Evolutionary conservation across 345 rosid species (phyloP).

Genomic region (Trapa incisa): DNA sequence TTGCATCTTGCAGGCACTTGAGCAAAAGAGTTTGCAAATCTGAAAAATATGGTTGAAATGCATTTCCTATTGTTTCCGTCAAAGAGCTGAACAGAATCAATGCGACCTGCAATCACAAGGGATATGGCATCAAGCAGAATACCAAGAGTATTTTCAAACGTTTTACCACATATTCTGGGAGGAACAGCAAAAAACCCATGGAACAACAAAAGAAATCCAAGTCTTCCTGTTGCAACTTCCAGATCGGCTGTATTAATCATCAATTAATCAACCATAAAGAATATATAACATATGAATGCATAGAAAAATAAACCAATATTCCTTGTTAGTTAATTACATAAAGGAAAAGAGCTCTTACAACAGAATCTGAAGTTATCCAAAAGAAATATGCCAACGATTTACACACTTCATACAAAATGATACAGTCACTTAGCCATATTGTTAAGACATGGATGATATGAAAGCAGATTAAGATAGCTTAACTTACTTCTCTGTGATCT

Average conservation of each 20-base stretch:
- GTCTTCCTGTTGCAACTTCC: background rate
- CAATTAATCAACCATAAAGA: background rate
- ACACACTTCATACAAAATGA: background rate
- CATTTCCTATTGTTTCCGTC: slow-evolving; percentile 87
- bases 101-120: slow-evolving; percentile 53
- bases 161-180: background rate
- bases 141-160: background rate
- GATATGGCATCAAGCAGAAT: slow-evolving; percentile 4
- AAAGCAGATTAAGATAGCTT: background rate
- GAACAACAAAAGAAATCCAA: background rate
- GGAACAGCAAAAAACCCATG: background rate
- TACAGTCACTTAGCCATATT: background rate
- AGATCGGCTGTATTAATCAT: background rate
- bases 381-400: background rate
- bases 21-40: slow-evolving; percentile 88
- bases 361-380: background rate
- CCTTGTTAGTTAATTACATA: background rate
- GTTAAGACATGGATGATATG: background rate
- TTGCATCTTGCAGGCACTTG: slow-evolving; percentile 85
- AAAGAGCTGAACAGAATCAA: slow-evolving; percentile 95
- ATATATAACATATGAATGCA: background rate
- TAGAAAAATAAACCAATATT: background rate
- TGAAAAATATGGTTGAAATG: slow-evolving; percentile 74
- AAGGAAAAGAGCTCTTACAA: background rate
- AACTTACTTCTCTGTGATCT: slow-evolving; percentile 86